Evolutionary conservation across 2,329 filamentous ascomycete genomes (phyloP), one percentile per base, ranked within the genome.

Genomic region (Pseudopyrenochaeta lycopersici): DNA sequence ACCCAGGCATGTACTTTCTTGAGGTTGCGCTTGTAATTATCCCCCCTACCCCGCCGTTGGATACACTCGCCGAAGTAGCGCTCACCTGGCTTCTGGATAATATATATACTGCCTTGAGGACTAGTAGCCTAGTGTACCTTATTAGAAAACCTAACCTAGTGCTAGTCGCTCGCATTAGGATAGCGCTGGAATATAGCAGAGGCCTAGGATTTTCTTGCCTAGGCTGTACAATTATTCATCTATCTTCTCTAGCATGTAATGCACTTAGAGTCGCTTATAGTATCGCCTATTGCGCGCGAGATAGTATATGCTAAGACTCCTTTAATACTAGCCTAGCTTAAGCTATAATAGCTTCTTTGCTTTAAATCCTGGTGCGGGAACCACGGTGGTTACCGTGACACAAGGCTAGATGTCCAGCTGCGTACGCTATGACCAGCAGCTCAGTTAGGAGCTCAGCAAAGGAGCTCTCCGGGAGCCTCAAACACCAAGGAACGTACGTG

Each of bases 261-360:
- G 23, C 49, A 52, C 42, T 46, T 46, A 27, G 23, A 20, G 23
- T 52, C 46, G 35, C 40, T 27, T 31, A 52, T 46, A 39, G 17
- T 18, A 39, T 14, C 20, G n/a, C 49, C 49, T 7, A 52, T 23
- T 2, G 31, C 23, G 4, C 14, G 2, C 15, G 21, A 21, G 17
- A 52, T 17, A 14, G 49, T 41, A 33, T 20, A 7, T 20, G n/a
- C 41, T 15, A 7, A 33, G 14, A 40, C 31, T 18, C 33, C 42
- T 27, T 49, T 7, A 21, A 52, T 9, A 11, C 35, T 20, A 20
- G 33, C 21, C 27, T 27, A 27, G 23, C 23, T 27, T 9, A 4
- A 27, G 23, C 23, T 9, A 27, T 27, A 9, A 5, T 27, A 27
- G 23, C 23, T 27, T 27, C 9, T 9, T 4, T 27, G 23, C 23